phyloP scores from a whole-genome alignment of 2,329 filamentous ascomycete species.

The Ophiostoma populinum region DNA sequence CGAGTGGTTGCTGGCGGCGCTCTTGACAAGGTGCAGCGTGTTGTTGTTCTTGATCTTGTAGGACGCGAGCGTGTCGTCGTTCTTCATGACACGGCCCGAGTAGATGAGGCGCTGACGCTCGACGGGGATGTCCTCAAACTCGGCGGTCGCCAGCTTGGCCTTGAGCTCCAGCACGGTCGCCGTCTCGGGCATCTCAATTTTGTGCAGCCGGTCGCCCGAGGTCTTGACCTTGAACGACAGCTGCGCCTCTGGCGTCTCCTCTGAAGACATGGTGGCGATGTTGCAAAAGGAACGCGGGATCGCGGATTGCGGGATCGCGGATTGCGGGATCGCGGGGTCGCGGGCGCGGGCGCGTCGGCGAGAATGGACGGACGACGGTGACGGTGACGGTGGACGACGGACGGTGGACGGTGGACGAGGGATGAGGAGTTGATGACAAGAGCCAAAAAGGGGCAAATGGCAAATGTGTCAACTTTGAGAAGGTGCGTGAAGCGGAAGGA shows the following conservation, averaged over 20 bases:
- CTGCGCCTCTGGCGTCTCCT: too few species aligned
- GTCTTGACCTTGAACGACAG: constrained; percentile 96
- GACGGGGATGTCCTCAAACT: constrained; percentile 72
- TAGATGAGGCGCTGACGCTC: constrained; percentile 93
- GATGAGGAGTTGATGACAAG: too few species aligned
- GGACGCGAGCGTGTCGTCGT: constrained; percentile 64
- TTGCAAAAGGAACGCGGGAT: too few species aligned
- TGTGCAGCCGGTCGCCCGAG: constrained; percentile 64
- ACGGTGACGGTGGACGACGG: too few species aligned
- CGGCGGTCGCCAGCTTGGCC: constrained; percentile 61
- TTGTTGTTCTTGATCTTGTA: constrained; percentile 96
- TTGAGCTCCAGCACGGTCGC: constrained; percentile 77
- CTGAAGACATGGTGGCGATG: constrained; percentile 41
- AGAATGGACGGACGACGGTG: too few species aligned
- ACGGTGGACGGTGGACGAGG: too few species aligned
- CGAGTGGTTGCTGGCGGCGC: constrained; percentile 67
- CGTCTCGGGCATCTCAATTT: constrained; percentile 59
- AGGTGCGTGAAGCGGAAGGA: too few species aligned
- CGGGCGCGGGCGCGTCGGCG: too few species aligned
- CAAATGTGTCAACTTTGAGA: too few species aligned
- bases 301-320: too few species aligned
- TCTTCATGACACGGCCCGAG: constrained; percentile 91
- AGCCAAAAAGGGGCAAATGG: too few species aligned
- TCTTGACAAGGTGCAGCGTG: constrained; percentile 92
- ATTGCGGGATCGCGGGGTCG: too few species aligned